These are phyloP conservation scores for Globisporangium recalcitrans DNA, from an alignment of 352 stramenopile species.

Conservation along the genomic window DNA sequence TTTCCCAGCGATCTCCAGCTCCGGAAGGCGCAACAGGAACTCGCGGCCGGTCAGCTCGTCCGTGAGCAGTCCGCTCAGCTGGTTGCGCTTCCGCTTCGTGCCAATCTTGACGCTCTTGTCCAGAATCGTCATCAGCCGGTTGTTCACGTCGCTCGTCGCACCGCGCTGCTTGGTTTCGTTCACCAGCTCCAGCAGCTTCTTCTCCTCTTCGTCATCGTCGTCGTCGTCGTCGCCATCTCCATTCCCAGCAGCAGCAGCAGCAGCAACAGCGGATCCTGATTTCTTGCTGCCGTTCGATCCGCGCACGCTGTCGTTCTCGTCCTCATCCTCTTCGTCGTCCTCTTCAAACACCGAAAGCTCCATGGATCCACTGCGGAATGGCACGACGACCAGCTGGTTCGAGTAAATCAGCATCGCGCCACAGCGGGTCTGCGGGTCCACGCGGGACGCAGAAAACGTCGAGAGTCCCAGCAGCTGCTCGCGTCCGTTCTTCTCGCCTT, in stretches of 20 bases:
- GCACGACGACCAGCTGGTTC: constrained; percentile 79
- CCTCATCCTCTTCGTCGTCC: constrained; percentile 67
- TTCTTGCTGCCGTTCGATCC: constrained; percentile 6
- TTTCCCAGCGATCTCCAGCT: constrained; percentile 74
- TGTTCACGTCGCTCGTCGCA: constrained; percentile 60
- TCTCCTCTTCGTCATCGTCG: constrained; percentile 77
- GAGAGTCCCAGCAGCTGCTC: constrained; percentile 70
- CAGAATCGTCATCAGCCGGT: constrained; percentile 49
- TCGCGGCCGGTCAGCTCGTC: constrained; percentile 71
- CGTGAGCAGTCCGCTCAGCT: constrained; percentile 57
- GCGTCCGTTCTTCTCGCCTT: constrained; percentile 70
- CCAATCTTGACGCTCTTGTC: constrained; percentile 84
- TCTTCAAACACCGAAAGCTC: constrained; percentile 78
- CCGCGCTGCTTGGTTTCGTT: constrained; percentile 65
- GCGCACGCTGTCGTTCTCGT: constrained; percentile 29
- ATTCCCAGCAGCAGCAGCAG: neutral
- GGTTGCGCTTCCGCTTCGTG: constrained; percentile 64
- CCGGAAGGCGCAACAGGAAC: constrained; percentile 67
- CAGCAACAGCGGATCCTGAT: too few species aligned
- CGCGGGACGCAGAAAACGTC: constrained; percentile 38
- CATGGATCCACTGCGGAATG: constrained; percentile 73
- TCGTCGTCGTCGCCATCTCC: constrained; percentile 44
- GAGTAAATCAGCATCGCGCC: constrained; percentile 79
- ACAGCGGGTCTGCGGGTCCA: constrained; percentile 76
- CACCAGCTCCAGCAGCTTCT: constrained; percentile 66